phyloP scores from a whole-genome alignment of 495 filamentous ascomycete genomes.

The Cercophora sp. region DNA sequence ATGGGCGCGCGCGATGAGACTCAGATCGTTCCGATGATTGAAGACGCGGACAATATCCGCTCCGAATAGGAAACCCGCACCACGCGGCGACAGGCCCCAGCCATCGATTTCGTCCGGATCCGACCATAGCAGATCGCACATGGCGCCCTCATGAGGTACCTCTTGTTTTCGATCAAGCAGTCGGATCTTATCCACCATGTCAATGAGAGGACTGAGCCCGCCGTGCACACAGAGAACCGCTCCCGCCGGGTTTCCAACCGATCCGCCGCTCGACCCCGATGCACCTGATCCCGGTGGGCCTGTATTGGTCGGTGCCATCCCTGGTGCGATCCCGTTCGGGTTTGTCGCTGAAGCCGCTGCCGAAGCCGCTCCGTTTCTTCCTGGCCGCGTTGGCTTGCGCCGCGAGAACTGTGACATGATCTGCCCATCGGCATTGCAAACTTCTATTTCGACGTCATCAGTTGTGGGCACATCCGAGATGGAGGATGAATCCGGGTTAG shows the following conservation, averaged over 20 bases:
- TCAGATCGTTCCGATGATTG: conserved; percentile 89
- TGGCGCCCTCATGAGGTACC: conserved; percentile 96
- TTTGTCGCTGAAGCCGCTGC: conserved; percentile 11
- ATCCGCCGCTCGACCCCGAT: conserved; percentile 60
- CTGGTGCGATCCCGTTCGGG: conserved; percentile 9
- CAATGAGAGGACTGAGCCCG: conserved; percentile 84
- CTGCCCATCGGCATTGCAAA: conserved; percentile 75
- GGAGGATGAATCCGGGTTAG: conserved; percentile 18
- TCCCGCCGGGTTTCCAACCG: conserved; percentile 62
- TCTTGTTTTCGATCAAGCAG: conserved; percentile 96
- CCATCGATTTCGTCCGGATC: conserved; percentile 98
- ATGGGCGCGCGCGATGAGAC: conserved; percentile 87
- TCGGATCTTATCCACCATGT: conserved; percentile 93
- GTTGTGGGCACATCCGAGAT: conserved; percentile 35
- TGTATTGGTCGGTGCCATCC: conserved; percentile 40
- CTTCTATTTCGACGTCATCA: conserved; percentile 85
- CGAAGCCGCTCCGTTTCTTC: conserved; percentile 42
- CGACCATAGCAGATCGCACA: conserved; percentile 98
- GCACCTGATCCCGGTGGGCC: conserved; percentile 80
- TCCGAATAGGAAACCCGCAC: conserved; percentile 94
- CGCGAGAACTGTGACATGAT: conserved; percentile 70
- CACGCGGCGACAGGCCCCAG: conserved; percentile 91
- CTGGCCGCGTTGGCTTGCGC: conserved; percentile 12
- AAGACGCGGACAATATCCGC: conserved; percentile 94
- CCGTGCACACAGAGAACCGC: conserved; percentile 95